Percentiles rank a stretch among this genome's conserved stretches.
Conservation (phyloP, 306 rosid species). For the Dalbergia cochinchinensis region DNA sequence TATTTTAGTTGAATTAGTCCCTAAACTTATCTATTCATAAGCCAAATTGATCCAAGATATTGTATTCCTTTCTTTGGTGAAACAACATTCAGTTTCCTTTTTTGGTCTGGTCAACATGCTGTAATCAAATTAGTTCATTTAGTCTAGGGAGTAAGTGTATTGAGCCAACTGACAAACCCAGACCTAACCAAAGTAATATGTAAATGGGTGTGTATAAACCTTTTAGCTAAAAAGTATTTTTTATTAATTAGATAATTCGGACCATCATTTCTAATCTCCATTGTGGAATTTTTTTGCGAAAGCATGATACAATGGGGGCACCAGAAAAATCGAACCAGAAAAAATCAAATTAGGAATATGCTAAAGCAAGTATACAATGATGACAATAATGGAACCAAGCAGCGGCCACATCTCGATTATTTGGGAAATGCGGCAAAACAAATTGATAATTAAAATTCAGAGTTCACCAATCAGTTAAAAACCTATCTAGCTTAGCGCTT, state of each 20-base stretch:
- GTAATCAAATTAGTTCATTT: too few species aligned
- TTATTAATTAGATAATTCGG: neutral
- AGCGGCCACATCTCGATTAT: slow-evolving; percentile 37
- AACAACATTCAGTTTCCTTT: too few species aligned
- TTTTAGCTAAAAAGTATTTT: too few species aligned
- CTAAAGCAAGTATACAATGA: slow-evolving; percentile 1
- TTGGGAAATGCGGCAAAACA: slow-evolving; percentile 33
- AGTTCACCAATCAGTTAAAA: slow-evolving; percentile 34
- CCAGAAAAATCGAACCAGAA: neutral
- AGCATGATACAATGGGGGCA: neutral
- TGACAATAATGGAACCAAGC: slow-evolving; percentile 18
- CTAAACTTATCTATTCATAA: too few species aligned
- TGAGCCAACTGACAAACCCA: too few species aligned
- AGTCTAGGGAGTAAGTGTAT: too few species aligned
- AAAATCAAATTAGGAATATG: slow-evolving; percentile 1
- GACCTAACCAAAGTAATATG: too few species aligned
- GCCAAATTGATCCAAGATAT: too few species aligned
- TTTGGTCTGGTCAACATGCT: too few species aligned
- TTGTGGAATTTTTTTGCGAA: neutral
- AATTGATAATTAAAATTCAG: slow-evolving; percentile 25
- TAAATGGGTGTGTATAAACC: too few species aligned
- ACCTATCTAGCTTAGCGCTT: slow-evolving; percentile 24
- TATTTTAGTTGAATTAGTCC: too few species aligned
- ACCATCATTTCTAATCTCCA: neutral
- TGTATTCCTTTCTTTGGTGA: too few species aligned